Percentiles rank a stretch among this genome's conserved stretches.
Evolutionary conservation across 306 rosid species (phyloP).

Genomic region (Canavalia ensiformis): DNA sequence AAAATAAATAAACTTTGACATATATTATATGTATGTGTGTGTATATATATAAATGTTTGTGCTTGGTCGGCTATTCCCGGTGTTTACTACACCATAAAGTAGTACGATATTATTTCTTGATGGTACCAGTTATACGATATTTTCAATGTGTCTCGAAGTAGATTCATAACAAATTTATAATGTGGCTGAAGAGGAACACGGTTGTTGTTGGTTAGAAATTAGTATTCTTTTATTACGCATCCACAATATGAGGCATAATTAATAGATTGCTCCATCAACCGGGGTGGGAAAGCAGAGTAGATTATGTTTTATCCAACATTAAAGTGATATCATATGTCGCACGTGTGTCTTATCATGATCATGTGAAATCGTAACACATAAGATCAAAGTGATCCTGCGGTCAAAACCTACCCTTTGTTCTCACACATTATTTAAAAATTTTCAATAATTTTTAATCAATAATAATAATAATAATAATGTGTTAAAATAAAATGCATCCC

Average conservation of each 20-base stretch:
- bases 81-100: neutral
- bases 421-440: too few relatives aligned
- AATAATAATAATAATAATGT: too few relatives aligned
- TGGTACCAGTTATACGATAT: neutral
- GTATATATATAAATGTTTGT: too few relatives aligned
- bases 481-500: too few relatives aligned
- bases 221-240: neutral
- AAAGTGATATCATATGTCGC: slow-evolving; percentile 3
- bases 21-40: too few relatives aligned
- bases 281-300: neutral
- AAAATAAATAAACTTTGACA: too few relatives aligned
- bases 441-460: too few relatives aligned
- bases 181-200: neutral
- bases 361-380: neutral
- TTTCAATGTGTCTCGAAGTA: neutral
- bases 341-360: neutral
- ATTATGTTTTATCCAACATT: neutral
- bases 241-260: neutral
- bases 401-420: too few relatives aligned
- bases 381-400: neutral
- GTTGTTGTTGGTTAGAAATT: neutral
- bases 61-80: too few relatives aligned
- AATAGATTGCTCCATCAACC: too few relatives aligned
- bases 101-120: neutral
- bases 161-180: neutral